Conservation (phyloP, 2,329 filamentous ascomycete genomes). For the Fusarium pseudoanthophilum region DNA sequence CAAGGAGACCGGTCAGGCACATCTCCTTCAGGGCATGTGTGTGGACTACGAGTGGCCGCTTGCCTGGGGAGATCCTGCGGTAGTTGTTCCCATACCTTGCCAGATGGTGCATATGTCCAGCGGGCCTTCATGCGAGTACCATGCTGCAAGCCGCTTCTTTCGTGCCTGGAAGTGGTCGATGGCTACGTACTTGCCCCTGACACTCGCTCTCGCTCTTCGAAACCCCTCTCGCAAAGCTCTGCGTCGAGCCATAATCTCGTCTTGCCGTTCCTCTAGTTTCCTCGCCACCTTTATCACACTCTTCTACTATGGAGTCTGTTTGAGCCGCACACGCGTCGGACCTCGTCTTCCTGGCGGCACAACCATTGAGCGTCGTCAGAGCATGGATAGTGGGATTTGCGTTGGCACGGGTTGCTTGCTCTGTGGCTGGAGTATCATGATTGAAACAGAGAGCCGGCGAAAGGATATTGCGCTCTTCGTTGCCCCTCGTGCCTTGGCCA, state of each 20-base stretch:
- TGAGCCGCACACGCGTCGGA: constrained; percentile 78
- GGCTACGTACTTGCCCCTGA: constrained; percentile 80
- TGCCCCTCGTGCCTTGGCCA: constrained; percentile 79
- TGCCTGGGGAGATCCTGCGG: constrained; percentile 77
- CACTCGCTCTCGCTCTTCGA: constrained; percentile 70
- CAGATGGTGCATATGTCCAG: constrained; percentile 85
- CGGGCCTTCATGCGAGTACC: constrained; percentile 78
- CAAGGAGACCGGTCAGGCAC: constrained; percentile 75
- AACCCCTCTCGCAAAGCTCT: constrained; percentile 58
- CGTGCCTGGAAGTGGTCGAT: constrained; percentile 79
- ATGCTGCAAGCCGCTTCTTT: constrained; percentile 74
- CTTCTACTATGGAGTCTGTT: constrained; percentile 88
- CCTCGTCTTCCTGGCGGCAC: constrained; percentile 70
- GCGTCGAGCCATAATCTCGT: constrained; percentile 66
- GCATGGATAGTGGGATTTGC: constrained; percentile 72
- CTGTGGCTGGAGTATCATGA: constrained; percentile 84
- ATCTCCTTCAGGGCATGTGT: constrained; percentile 77
- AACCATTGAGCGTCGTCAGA: constrained; percentile 58
- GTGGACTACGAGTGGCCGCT: constrained; percentile 74
- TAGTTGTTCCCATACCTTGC: constrained; percentile 79
- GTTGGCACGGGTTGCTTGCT: constrained; percentile 77
- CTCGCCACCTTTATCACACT: constrained; percentile 80
- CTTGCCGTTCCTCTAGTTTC: constrained; percentile 78
- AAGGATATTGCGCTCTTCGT: constrained; percentile 86
- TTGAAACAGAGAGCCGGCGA: constrained; percentile 73